These are phyloP conservation scores for Xanthoceras sorbifolium DNA, from an alignment of 345 rosid genomes.

Conservation along the genomic window DNA sequence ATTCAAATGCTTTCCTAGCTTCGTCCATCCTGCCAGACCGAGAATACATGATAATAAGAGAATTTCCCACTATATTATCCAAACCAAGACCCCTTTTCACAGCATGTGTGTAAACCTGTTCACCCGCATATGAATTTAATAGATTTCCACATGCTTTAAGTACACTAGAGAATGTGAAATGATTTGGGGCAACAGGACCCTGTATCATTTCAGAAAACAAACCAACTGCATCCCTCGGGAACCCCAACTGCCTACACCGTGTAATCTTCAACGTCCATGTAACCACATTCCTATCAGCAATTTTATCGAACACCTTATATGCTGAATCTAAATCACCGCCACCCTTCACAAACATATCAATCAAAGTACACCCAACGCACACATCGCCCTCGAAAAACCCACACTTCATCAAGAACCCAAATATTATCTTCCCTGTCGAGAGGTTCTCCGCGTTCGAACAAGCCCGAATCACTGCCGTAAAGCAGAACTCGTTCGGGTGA, in stretches of 20 bases:
- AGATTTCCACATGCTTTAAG: constrained; percentile 68
- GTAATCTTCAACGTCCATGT: constrained; percentile 74
- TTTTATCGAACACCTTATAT: constrained; percentile 56
- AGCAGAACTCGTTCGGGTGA: constrained; percentile 68
- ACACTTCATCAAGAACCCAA: constrained; percentile 55
- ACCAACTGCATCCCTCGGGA: constrained; percentile 44
- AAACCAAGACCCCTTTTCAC: constrained; percentile 58
- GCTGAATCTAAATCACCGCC: constrained; percentile 46
- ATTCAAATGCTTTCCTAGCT: constrained; percentile 62
- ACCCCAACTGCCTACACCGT: constrained; percentile 51
- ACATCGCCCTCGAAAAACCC: constrained; percentile 55
- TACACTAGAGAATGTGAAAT: constrained; percentile 68
- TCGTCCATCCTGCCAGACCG: constrained; percentile 60
- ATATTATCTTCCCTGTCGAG: constrained; percentile 40
- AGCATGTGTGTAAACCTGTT: constrained; percentile 49
- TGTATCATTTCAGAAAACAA: constrained; percentile 54
- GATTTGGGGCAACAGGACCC: constrained; percentile 54
- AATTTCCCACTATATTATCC: constrained; percentile 63
- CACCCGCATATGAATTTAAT: constrained; percentile 42
- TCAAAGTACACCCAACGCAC: constrained; percentile 66
- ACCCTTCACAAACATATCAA: constrained; percentile 66
- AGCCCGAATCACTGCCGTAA: constrained; percentile 56
- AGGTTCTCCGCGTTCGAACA: constrained; percentile 45
- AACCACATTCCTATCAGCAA: constrained; percentile 59
- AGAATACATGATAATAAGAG: constrained; percentile 66